A percentile compares a stretch with the other conserved stretches of the same genome.
These are phyloP conservation scores for Dioszegia crocea DNA, from an alignment of 768 basidiomycete species.

Conservation along the genomic window DNA sequence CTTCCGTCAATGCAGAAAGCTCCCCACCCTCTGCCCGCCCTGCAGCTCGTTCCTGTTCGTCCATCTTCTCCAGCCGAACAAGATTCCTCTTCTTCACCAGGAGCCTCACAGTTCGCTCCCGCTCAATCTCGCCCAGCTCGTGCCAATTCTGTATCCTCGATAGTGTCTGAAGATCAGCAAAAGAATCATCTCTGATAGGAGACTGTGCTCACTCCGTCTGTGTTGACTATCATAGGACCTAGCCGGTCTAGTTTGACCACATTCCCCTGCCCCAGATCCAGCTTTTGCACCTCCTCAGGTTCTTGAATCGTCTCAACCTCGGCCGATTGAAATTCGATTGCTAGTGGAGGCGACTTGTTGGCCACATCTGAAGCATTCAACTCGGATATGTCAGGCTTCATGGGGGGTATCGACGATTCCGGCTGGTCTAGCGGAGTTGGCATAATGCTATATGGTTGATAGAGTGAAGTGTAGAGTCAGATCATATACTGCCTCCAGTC, in stretches of 20 bases:
- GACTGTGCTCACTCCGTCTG: constrained; percentile 57
- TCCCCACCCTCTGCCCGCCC: constrained; percentile 5
- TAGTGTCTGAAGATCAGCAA: constrained; percentile 54
- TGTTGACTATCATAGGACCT: constrained; percentile 67
- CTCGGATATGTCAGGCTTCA: neutral
- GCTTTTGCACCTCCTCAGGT: constrained; percentile 16
- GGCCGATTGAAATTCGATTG: neutral
- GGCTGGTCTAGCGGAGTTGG: no score
- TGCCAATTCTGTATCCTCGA: constrained; percentile 66
- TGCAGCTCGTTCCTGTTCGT: constrained; percentile 20
- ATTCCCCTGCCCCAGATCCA: constrained; percentile 42
- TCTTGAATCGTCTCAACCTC: neutral
- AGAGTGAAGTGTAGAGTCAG: no score
- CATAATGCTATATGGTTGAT: no score
- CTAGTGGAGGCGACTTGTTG: neutral
- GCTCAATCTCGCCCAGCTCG: constrained; percentile 59
- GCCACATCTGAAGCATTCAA: neutral
- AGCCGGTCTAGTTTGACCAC: constrained; percentile 59
- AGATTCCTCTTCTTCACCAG: constrained; percentile 52
- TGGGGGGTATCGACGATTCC: neutral
- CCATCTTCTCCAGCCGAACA: constrained; percentile 40
- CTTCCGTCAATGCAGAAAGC: constrained; percentile 13
- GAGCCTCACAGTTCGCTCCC: constrained; percentile 59
- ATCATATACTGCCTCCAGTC: no score
- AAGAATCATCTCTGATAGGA: neutral